A percentile compares a stretch with the other conserved stretches of the same genome.
These are phyloP conservation scores for Bonnemaisonia californica DNA, from an alignment of 31 red algal species.

Conservation along the genomic window DNA sequence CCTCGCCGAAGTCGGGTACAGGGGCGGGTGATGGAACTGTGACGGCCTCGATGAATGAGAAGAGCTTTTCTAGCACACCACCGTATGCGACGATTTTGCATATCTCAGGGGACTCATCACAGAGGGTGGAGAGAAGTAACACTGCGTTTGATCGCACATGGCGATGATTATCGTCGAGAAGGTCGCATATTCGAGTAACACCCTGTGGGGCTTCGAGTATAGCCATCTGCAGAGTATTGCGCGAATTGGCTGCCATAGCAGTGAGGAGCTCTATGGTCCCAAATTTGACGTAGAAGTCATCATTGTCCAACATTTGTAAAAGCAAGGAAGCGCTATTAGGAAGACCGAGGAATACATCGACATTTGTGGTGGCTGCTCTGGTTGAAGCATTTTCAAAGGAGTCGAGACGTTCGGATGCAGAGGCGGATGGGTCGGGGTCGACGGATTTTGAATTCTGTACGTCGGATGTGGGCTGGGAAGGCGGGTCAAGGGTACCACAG, in stretches of 20 bases:
- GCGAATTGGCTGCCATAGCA: slow-evolving; percentile 71
- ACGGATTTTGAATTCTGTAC: background rate
- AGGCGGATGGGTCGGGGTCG: background rate
- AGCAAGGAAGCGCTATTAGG: slow-evolving; percentile 51
- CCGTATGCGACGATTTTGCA: slow-evolving; percentile 93
- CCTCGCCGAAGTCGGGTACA: slow-evolving; percentile 25
- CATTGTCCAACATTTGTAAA: slow-evolving; percentile 74
- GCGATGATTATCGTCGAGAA: slow-evolving; percentile 78
- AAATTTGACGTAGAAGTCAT: slow-evolving; percentile 89
- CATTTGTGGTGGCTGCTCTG: slow-evolving; percentile 34
- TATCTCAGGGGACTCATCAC: slow-evolving; percentile 67
- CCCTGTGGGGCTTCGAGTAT: slow-evolving; percentile 71
- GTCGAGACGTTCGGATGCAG: background rate
- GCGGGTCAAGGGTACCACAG: slow-evolving; percentile 60
- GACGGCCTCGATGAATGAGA: slow-evolving; percentile 61
- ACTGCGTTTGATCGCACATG: slow-evolving; percentile 79
- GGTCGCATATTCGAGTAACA: slow-evolving; percentile 76
- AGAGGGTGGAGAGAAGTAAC: slow-evolving; percentile 76
- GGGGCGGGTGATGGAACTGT: background rate
- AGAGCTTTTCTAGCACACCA: slow-evolving; percentile 85
- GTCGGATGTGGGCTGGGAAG: background rate
- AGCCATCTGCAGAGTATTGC: slow-evolving; percentile 43
- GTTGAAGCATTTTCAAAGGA: slow-evolving; percentile 35
- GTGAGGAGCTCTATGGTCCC: slow-evolving; percentile 87
- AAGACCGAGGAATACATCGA: slow-evolving; percentile 53